Evolutionary conservation across 306 rosid species (phyloP), one percentile per base, ranked within the genome.

Genomic region (Aeschynomene evenia): DNA sequence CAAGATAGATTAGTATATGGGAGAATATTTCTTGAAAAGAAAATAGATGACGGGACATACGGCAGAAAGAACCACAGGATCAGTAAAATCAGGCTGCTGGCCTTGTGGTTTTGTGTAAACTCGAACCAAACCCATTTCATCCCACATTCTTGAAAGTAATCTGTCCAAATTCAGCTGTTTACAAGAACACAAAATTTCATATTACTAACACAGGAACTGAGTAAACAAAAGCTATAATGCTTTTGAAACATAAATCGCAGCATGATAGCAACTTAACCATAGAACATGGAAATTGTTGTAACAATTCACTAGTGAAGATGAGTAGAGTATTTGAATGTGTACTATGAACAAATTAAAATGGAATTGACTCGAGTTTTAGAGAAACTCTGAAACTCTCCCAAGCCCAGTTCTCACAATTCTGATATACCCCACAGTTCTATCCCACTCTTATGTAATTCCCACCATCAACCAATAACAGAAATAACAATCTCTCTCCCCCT

Each of bases 41-140:
- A 37, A 45, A 63, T 62, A 55, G 62, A 68, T 71, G 3, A 56
- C 24, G 62, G 43, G 76, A 79, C 97, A 70, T 89, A 95, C 99
- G 68, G 88, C 78, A 79, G 99, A 95, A 67, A 95, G 91, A 80
- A 95, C 99, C 9, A 87, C 97, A 37, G 99, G 99, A 55, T 95
- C 99, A 14, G 77, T 4, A 65, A 91, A 91, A 83, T 95, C 99
- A 65, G 99, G 99, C 62, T 95, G 99, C 88, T 95, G 99, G 78
- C 99, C 99, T 84, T 95, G 99, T 13, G 99, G 99, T 80, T 95
- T 95, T 46, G 99, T 87, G 77, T 95, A 95, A 78, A 95, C 87
- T 83, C 99, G 80, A 80, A 95, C 97, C 74, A 95, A 88, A 71
- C 99, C 99, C 99, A 95, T 91, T 77, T 85, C 99, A 18, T 95